A percentile compares a stretch with the other conserved stretches of the same genome.
These are phyloP conservation scores for Saturnispora sekii DNA, from an alignment of 805 yeast species.

Conservation along the genomic window DNA sequence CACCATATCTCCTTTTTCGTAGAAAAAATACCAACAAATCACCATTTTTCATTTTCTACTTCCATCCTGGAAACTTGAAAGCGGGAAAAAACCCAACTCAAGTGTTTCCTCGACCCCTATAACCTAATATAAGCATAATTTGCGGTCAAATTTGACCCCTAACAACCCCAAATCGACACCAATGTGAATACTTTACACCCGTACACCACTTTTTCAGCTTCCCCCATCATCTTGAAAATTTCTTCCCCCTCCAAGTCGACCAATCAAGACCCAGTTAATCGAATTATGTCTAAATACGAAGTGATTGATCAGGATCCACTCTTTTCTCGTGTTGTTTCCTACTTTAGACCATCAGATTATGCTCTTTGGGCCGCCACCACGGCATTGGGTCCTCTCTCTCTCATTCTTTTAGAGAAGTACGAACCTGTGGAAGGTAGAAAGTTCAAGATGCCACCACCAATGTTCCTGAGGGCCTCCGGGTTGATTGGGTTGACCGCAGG, in stretches of 20 bases:
- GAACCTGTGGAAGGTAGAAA: conserved; percentile 39
- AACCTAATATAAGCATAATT: too few species aligned
- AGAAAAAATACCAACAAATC: too few species aligned
- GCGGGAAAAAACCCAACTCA: too few species aligned
- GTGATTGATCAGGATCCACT: conserved; percentile 72
- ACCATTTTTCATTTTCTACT: too few species aligned
- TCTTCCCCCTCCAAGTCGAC: background rate
- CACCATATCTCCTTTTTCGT: too few species aligned
- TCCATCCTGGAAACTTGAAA: too few species aligned
- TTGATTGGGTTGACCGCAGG: conserved; percentile 65
- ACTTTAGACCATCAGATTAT: conserved; percentile 62
- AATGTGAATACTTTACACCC: background rate
- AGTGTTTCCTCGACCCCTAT: too few species aligned
- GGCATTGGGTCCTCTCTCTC: conserved; percentile 39
- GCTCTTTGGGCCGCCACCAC: conserved; percentile 39
- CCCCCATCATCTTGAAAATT: background rate
- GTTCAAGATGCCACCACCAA: conserved; percentile 41
- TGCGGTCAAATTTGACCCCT: too few species aligned
- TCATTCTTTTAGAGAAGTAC: conserved; percentile 35
- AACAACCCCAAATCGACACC: too few species aligned
- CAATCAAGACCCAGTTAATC: background rate
- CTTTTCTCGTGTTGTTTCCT: conserved; percentile 59
- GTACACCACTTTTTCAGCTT: conserved; percentile 1
- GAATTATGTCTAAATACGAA: conserved; percentile 21
- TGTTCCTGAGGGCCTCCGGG: conserved; percentile 49